These are phyloP conservation scores for Auricularia sp. DNA, from an alignment of 768 basidiomycete species.

Conservation along the genomic window DNA sequence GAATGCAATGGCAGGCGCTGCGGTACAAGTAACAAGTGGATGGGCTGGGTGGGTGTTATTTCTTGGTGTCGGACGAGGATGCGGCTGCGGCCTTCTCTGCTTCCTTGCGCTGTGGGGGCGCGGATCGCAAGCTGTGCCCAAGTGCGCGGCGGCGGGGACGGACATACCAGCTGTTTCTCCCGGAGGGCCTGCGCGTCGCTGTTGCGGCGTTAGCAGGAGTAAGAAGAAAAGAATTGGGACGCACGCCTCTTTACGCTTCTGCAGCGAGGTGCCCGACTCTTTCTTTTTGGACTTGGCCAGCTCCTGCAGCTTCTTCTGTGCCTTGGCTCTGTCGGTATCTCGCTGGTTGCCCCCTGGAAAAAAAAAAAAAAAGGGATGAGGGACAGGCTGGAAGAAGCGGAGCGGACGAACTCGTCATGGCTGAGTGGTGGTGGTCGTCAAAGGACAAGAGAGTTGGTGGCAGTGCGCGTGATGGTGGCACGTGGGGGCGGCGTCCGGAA, in stretches of 20 bases:
- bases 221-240: slow-evolving; percentile 25
- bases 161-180: slow-evolving; percentile 66
- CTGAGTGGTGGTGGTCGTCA: slow-evolving; percentile 6
- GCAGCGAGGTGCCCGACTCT: slow-evolving; percentile 51
- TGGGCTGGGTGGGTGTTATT: too few species aligned
- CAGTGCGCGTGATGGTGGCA: too few species aligned
- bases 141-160: slow-evolving; percentile 1
- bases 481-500: too few species aligned
- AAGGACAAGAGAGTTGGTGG: too few species aligned
- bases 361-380: neutral
- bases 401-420: slow-evolving; percentile 5
- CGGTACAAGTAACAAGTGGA: too few species aligned
- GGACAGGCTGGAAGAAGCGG: slow-evolving; percentile 2
- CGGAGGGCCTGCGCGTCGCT: slow-evolving; percentile 70
- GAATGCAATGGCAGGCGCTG: too few species aligned
- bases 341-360: slow-evolving; percentile 73
- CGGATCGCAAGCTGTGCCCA: neutral
- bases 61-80: neutral
- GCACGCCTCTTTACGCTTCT: slow-evolving; percentile 68
- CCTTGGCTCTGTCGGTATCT: slow-evolving; percentile 60
- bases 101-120: neutral
- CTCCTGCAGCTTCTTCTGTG: slow-evolving; percentile 48
- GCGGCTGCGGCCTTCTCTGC: neutral
- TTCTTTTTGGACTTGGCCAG: slow-evolving; percentile 36
- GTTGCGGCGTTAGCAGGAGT: slow-evolving; percentile 14